phyloP scores from a whole-genome alignment of 768 basidiomycete species.

The Chiua virens region DNA sequence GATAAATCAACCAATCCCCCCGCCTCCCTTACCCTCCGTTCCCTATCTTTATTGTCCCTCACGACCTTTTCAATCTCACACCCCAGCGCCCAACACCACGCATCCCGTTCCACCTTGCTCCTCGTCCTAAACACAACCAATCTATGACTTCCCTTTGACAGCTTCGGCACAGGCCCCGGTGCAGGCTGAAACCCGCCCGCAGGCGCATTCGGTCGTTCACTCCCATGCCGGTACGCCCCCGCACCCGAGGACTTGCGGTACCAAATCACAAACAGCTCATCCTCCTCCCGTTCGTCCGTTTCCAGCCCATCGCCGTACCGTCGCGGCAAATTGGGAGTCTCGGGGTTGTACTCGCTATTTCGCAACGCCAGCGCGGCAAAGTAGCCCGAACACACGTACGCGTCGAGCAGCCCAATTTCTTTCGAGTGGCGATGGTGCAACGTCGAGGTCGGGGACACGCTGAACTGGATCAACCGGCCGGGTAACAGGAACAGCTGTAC shows the following conservation, averaged over 20 bases:
- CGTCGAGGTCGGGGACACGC: slow-evolving; percentile 55
- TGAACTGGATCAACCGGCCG: slow-evolving; percentile 74
- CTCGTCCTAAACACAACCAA: slow-evolving; percentile 68
- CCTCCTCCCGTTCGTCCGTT: slow-evolving; percentile 83
- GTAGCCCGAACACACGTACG: slow-evolving; percentile 86
- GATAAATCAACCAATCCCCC: slow-evolving; percentile 51
- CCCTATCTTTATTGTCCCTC: slow-evolving; percentile 60
- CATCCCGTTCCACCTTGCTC: slow-evolving; percentile 85
- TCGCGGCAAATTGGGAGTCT: slow-evolving; percentile 53
- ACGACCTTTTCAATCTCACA: slow-evolving; percentile 84
- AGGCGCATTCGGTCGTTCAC: slow-evolving; percentile 18
- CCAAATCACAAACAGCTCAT: slow-evolving; percentile 83
- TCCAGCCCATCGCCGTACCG: slow-evolving; percentile 91
- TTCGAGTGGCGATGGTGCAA: slow-evolving; percentile 57
- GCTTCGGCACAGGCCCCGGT: slow-evolving; percentile 40
- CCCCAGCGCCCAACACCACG: slow-evolving; percentile 94
- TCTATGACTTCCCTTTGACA: slow-evolving; percentile 57
- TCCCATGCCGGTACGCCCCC: not conserved
- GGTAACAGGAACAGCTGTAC: slow-evolving; percentile 72
- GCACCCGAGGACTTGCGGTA: slow-evolving; percentile 44
- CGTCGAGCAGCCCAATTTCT: slow-evolving; percentile 64
- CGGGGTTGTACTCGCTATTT: slow-evolving; percentile 59
- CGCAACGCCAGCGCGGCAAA: slow-evolving; percentile 69
- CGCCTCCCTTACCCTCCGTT: slow-evolving; percentile 60
- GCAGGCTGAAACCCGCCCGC: slow-evolving; percentile 14